Base-by-base conservation (phyloP, 768 basidiomycete species). In the Lactarius sp. region DNA sequence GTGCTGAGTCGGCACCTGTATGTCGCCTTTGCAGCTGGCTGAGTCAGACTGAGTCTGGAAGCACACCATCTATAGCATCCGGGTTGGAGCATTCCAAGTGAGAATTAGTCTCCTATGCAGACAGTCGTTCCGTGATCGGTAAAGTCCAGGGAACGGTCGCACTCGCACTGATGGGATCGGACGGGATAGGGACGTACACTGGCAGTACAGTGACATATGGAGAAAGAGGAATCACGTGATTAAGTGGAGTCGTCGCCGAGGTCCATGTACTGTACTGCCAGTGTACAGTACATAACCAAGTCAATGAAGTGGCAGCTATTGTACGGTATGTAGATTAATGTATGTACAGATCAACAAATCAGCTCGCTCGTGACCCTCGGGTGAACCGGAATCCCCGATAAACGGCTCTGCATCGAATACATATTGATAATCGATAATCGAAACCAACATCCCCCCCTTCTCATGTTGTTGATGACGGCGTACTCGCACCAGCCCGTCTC, bases 401-500 rank as follows among this genome's bases (percentile, higher is more conserved):
- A 37, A 57, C 52, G 41, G 16, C 18, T 56, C 61, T 62, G 57
- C 22, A 36, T 27, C 31, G n/a, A 42, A 44, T 22, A 42, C 36
- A 62, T 62, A 44, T 44, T 18, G 10, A 56, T 12, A 27, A 34
- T 34, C 47, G 34, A 22, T 27, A 27, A 27, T 27, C 27, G 27
- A 27, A 37, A 59, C 53, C 31, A 31, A 55, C 34, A 42, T 20
- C 5, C 37, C 27, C 16, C 1, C 36, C 13, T 22, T 59, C 52
- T 55, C 47, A 65, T 60, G 54, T 42, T 12, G 41, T 18, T 6
- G 59, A 50, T 22, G 64, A 65, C 14, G 64, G 54, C 5, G 64
- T 52, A 22, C 64, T 51, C n/a, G 59, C 22, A 18, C 59, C 54
- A 8, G 63, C 53, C 9, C 59, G 41, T 41, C 59, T 55, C 22